Evolutionary conservation across 1,284 basidiomycete species (phyloP).

Genomic region (Porodaedalea pini): DNA sequence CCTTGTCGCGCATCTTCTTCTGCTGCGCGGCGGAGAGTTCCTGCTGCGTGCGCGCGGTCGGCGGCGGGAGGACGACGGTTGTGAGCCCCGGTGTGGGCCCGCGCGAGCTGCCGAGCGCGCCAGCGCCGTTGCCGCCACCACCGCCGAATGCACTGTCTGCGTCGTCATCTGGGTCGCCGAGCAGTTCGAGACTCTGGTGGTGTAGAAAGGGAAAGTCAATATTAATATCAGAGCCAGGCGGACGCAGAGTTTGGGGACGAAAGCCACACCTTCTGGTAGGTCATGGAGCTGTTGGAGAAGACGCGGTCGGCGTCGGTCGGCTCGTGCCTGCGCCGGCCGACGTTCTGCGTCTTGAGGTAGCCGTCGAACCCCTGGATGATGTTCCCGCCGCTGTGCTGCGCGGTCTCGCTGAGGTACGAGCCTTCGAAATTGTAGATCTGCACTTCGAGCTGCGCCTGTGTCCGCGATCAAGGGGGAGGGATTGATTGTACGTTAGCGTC

Average conservation of each 20-base stretch:
- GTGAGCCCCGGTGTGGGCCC: slow-evolving; percentile 62
- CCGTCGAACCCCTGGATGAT: slow-evolving; percentile 81
- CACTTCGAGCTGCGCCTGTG: slow-evolving; percentile 64
- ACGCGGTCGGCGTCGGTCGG: slow-evolving; percentile 71
- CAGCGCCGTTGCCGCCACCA: too few relatives aligned
- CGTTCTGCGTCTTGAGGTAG: slow-evolving; percentile 72
- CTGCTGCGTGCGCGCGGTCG: slow-evolving; percentile 45
- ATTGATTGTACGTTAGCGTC: not conserved
- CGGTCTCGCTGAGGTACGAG: slow-evolving; percentile 69
- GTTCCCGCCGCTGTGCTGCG: slow-evolving; percentile 70
- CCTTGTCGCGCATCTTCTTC: slow-evolving; percentile 69
- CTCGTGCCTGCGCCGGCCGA: slow-evolving; percentile 65
- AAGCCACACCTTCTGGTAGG: slow-evolving; percentile 61
- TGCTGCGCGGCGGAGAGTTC: slow-evolving; percentile 62
- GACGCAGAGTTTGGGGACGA: too few relatives aligned
- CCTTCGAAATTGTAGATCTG: slow-evolving; percentile 74
- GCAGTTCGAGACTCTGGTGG: slow-evolving; percentile 69
- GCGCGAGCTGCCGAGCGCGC: slow-evolving; percentile 50
- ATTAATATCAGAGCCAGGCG: too few relatives aligned
- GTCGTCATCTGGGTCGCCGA: slow-evolving; percentile 33
- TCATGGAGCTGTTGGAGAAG: slow-evolving; percentile 74
- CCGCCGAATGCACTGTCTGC: not conserved
- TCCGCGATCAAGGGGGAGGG: not conserved
- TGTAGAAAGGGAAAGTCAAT: too few relatives aligned
- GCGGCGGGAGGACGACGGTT: slow-evolving; percentile 71